These are phyloP conservation scores for Microstroma glucosiphilum DNA, from an alignment of 1,284 basidiomycete species.

Conservation along the genomic window DNA sequence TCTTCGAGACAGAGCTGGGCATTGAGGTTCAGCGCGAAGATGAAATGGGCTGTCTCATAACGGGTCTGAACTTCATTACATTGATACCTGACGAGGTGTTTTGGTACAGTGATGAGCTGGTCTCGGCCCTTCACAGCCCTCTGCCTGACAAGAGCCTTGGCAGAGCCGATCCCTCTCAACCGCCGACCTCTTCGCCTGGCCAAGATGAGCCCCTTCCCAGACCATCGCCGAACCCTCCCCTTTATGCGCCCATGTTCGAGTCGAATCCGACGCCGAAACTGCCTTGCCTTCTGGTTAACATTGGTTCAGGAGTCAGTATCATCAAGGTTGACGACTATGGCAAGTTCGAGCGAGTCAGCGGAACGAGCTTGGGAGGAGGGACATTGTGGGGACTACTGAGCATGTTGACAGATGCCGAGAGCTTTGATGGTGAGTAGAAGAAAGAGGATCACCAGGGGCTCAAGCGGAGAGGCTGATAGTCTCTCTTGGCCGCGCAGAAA, in stretches of 20 bases:
- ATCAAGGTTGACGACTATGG: conserved; percentile 96
- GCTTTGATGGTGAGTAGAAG: conserved; percentile 78
- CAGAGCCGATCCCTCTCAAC: conserved; percentile 5
- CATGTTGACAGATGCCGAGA: conserved; percentile 86
- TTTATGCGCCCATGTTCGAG: conserved; percentile 80
- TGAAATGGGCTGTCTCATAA: conserved; percentile 98
- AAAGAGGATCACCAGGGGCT: background rate
- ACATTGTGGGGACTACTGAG: conserved; percentile 97
- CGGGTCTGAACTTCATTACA: conserved; percentile 92
- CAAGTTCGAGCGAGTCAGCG: conserved; percentile 89
- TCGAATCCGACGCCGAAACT: conserved; percentile 67
- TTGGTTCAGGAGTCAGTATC: conserved; percentile 93
- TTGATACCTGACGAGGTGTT: conserved; percentile 97
- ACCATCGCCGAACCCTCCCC: conserved; percentile 84
- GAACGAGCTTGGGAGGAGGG: conserved; percentile 95
- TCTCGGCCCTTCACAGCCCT: conserved; percentile 51
- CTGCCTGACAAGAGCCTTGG: conserved; percentile 29
- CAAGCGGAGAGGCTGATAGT: background rate
- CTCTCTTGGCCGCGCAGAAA: conserved; percentile 60
- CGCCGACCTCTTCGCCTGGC: conserved; percentile 9
- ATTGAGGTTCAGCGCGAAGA: conserved; percentile 84
- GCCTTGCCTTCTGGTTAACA: conserved; percentile 94
- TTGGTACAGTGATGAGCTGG: conserved; percentile 96
- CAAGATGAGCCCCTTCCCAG: conserved; percentile 63
- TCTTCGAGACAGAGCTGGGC: conserved; percentile 67